Evolutionary conservation across 768 basidiomycete genomes (phyloP), one percentile per base, ranked within the genome.

Genomic region (Leucocoprinus birnbaumii): DNA sequence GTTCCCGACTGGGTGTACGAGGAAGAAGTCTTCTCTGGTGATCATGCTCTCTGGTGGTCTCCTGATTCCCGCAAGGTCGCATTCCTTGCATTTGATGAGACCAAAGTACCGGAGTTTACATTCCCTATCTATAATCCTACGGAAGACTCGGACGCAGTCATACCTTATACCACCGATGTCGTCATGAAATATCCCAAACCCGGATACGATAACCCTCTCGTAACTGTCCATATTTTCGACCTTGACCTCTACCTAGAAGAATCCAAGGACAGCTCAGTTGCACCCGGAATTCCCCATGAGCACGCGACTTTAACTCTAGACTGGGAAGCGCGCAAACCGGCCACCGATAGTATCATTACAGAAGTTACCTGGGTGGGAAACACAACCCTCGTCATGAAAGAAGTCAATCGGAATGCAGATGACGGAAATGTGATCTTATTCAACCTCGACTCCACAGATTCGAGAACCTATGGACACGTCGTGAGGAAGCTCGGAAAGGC

Each of bases 1-100:
- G 89, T 97, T 1, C 91, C 94, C 0, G 94, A 97, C 66, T 98
- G 97, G 96, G 96, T 98, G 3, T 95, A 95, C 68, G 94, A 96
- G 67, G 93, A 96, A 65, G 94, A 97, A 66, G 84, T 98, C 21
- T 89, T 94, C 61, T 72, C 78, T 2, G 65, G 71, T 37, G 83
- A 94, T 64, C 84, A 68, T 46, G 86, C 94, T 0, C 73, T 96
- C 3, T 98, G 94, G 94, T 98, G 91, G 89, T 88, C 90, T 9
- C 96, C 95, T 3, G 80, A 87, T 61, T 84, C 85, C 0, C 63
- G 70, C 18, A 85, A 83, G 57, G 58, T 99, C 42, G 93, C 94
- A 0, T 99, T 89, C 76, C 82, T 98, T 41, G 73, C 80, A 10
- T 86, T 92, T 58, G 93, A 99, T 66, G 96, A 98, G 72, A 89